A percentile compares a stretch with the other conserved stretches of the same genome.
Evolutionary conservation across 1,139 yeast genomes (phyloP).

Genomic region (Casaregolazyma suthepensis): DNA sequence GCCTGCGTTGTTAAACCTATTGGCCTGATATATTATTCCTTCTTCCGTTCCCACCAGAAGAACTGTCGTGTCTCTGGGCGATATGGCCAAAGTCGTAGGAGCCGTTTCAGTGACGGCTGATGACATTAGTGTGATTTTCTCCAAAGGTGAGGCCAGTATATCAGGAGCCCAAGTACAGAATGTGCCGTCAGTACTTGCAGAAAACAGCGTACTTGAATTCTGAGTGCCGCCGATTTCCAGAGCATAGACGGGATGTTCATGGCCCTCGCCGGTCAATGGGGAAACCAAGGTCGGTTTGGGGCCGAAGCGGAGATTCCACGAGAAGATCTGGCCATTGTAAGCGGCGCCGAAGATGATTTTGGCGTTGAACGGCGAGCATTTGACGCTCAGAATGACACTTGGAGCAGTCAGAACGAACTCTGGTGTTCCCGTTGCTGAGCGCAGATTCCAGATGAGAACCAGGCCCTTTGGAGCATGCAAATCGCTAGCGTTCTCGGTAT

Average conservation of each 20-base stretch:
- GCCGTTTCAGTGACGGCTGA: constrained; percentile 30
- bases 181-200: constrained; percentile 43
- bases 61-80: constrained; percentile 33
- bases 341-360: constrained; percentile 41
- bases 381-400: constrained; percentile 37
- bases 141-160: constrained; percentile 38
- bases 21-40: constrained; percentile 43
- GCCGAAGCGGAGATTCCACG: constrained; percentile 40
- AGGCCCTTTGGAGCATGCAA: constrained; percentile 30
- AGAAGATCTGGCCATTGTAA: constrained; percentile 43
- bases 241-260: constrained; percentile 39
- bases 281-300: constrained; percentile 32
- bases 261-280: constrained; percentile 34
- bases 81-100: constrained; percentile 33
- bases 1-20: constrained; percentile 34
- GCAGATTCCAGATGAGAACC: constrained; percentile 38
- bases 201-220: constrained; percentile 33
- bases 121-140: constrained; percentile 26
- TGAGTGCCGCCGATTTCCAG: constrained; percentile 35
- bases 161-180: constrained; percentile 45
- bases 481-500: constrained; percentile 25
- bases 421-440: constrained; percentile 30
- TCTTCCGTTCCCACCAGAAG: constrained; percentile 44
- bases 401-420: constrained; percentile 48
- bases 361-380: constrained; percentile 37